Base-by-base conservation (phyloP, 2,329 filamentous ascomycete genomes). In the Fusarium sp. region DNA sequence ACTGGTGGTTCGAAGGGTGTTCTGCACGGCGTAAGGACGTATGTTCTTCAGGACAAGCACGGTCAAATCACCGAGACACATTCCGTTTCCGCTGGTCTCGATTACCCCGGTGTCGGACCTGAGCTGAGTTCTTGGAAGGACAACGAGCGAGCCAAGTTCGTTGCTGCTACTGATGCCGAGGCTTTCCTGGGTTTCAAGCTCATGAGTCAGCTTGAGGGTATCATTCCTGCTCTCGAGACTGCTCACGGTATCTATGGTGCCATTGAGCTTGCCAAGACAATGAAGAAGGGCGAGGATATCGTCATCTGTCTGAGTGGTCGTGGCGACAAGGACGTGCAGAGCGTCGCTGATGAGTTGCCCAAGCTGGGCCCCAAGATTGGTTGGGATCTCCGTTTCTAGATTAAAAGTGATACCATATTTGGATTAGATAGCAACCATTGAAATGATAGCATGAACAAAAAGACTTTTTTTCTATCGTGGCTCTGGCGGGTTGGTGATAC, bases 301-400 rank as follows among this genome's bases (percentile, higher is more conserved):
- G 95, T 99, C 65, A 95, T 99, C 70, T 98, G 95, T 83, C 81
- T 99, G 40, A 97, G 93, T 78, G 96, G 96, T 12, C 87, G 96
- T 75, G 96, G 96, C 70, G 96, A 99, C 83, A 99, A 99, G 89
- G 96, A 99, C 79, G 96, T 99, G 64, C 95, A 99, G 88, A 97
- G 93, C 77, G 95, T 99, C 55, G 96, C 96, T 1, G 96, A 99
- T 78, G 94, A 97, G 83, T 83, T 99, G 78, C 95, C 95, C 20
- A 92, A 88, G 74, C 82, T 99, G 69, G 95, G 96, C 1, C 96
- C 96, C 11, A 86, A 92, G 85, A 98, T 99, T 81, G 94, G 88
- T 63, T 91, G 89, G 89, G 89, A 91, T 74, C 78, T 91, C 75
- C 85, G 89, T 37, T 91, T 91, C 57, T 73, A 71, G 56, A 63